Percentiles rank a stretch among this genome's conserved stretches.
phyloP scores from a whole-genome alignment of 306 rosid species.

The Cucumis hystrix region DNA sequence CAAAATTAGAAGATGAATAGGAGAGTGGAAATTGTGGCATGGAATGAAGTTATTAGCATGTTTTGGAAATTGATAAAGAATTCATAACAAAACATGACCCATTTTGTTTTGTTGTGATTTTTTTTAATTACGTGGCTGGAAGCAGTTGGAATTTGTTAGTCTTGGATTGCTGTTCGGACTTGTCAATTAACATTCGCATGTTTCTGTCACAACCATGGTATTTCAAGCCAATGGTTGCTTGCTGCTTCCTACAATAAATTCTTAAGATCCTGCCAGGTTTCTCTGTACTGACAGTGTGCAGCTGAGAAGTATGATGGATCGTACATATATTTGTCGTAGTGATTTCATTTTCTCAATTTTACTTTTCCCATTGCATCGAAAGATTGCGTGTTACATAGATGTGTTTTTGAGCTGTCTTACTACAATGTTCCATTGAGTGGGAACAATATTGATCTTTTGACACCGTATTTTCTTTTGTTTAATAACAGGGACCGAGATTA shows the following conservation, averaged over 20 bases:
- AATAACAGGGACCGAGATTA: constrained; percentile 71
- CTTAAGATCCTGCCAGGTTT: constrained; percentile 91
- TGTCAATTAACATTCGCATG: background rate
- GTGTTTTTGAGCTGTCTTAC: background rate
- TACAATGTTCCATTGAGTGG: background rate
- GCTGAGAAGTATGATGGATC: constrained; percentile 99
- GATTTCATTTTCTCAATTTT: constrained; percentile 2
- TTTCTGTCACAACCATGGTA: constrained; percentile 46
- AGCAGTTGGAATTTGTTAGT: constrained; percentile 44
- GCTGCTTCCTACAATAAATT: constrained; percentile 68
- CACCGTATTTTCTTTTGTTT: background rate
- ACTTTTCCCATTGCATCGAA: background rate
- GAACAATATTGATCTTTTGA: background rate
- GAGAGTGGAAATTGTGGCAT: background rate
- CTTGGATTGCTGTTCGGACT: background rate
- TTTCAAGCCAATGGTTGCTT: constrained; percentile 52
- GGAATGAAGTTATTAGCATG: background rate
- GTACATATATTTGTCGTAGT: constrained; percentile 21
- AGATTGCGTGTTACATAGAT: background rate
- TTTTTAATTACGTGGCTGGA: background rate
- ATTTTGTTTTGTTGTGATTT: background rate
- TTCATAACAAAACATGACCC: no score
- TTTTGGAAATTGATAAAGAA: background rate
- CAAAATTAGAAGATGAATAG: background rate
- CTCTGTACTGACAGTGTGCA: constrained; percentile 99